phyloP scores from a whole-genome alignment of 768 basidiomycete genomes.

The Lactifluus volemus region DNA sequence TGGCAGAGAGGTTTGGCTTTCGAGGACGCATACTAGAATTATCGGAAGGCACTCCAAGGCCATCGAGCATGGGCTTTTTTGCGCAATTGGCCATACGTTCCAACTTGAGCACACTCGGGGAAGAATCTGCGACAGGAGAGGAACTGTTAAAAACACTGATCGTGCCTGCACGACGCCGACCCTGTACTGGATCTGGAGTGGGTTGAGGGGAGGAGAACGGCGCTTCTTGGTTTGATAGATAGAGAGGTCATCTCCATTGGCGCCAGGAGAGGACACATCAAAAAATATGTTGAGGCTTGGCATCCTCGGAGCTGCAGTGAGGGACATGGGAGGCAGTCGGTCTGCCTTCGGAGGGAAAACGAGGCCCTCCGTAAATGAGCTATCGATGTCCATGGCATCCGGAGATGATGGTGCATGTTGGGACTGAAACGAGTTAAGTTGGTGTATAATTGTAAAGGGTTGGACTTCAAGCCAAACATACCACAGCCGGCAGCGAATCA shows the following conservation, averaged over 20 bases:
- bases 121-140: conserved; percentile 44
- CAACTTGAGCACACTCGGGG: conserved; percentile 40
- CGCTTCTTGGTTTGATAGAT: conserved; percentile 32
- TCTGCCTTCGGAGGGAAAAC: conserved; percentile 20
- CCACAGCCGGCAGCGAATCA: conserved; percentile 18
- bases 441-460: neutral
- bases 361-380: conserved; percentile 28
- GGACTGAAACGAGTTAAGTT: conserved; percentile 26
- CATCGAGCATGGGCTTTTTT: conserved; percentile 46
- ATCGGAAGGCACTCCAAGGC: conserved; percentile 45
- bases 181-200: neutral
- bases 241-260: conserved; percentile 21
- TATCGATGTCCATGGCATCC: conserved; percentile 74
- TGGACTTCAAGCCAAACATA: conserved; percentile 22
- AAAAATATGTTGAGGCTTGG: conserved; percentile 51
- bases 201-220: conserved; percentile 25
- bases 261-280: conserved; percentile 41
- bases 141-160: conserved; percentile 27
- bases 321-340: conserved; percentile 19
- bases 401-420: conserved; percentile 36
- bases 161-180: conserved; percentile 18
- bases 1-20: conserved; percentile 58
- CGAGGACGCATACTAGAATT: conserved; percentile 48
- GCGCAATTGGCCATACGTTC: conserved; percentile 32
- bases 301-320: conserved; percentile 22